Evolutionary conservation across 257 asterid genomes (phyloP).

Genomic region (Paraleonurus japonicus): DNA sequence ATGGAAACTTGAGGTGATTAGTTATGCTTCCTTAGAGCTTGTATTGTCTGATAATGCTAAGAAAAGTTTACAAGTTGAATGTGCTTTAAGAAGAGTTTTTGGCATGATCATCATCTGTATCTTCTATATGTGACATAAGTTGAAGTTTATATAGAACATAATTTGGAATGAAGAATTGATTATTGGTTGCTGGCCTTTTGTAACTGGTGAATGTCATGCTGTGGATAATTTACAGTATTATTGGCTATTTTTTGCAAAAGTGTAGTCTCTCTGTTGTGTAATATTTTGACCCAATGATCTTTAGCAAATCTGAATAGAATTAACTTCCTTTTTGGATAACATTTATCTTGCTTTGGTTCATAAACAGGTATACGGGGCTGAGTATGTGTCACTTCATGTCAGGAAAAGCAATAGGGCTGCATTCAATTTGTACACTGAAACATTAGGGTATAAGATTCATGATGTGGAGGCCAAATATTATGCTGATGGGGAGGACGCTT

Average conservation of each 20-base stretch:
- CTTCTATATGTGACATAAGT: not conserved
- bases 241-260: not conserved
- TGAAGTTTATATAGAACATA: not conserved
- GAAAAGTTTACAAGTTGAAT: not conserved
- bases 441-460: constrained; percentile 78
- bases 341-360: constrained; percentile 14
- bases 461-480: constrained; percentile 89
- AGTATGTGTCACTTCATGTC: constrained; percentile 87
- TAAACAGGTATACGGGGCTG: constrained; percentile 72
- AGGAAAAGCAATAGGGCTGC: constrained; percentile 90
- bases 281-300: not conserved
- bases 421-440: constrained; percentile 73
- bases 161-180: not conserved
- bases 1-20: not conserved
- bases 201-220: not conserved
- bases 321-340: not conserved
- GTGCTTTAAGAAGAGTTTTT: not conserved
- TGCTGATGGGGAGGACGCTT: constrained; percentile 95
- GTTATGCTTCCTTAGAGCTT: not conserved
- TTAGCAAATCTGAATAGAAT: not conserved
- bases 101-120: not conserved
- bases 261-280: not conserved
- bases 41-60: not conserved
- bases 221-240: not conserved
- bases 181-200: constrained; percentile 7